Conservation (phyloP, 495 filamentous ascomycete species). For the Poronia punctata region DNA sequence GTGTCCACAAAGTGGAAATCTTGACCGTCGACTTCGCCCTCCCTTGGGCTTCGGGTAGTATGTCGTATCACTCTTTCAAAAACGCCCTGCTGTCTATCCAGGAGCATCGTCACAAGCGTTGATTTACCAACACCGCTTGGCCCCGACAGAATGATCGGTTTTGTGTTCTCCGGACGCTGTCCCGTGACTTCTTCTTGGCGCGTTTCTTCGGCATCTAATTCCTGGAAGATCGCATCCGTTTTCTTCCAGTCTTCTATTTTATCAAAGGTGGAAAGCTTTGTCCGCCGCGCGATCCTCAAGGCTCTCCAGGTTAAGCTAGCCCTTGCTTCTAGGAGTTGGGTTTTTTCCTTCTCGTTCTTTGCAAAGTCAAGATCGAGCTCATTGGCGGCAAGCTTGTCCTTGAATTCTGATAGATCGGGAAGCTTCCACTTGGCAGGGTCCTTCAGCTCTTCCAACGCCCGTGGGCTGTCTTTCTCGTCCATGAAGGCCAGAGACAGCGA, state of each 20-base stretch:
- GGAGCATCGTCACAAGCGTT: constrained; percentile 29
- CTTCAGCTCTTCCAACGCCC: constrained; percentile 44
- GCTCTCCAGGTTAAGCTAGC: constrained; percentile 85
- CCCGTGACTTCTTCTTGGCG: constrained; percentile 18
- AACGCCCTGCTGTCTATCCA: constrained; percentile 35
- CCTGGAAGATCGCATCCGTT: constrained; percentile 45
- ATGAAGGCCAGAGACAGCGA: constrained; percentile 72
- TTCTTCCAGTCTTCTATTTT: constrained; percentile 78
- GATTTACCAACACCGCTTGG: constrained; percentile 31
- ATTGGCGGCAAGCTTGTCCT: constrained; percentile 56
- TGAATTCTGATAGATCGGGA: constrained; percentile 40
- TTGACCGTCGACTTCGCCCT: constrained; percentile 39
- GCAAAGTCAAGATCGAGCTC: constrained; percentile 82
- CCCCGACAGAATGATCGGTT: constrained; percentile 42
- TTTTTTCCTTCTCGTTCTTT: constrained; percentile 60
- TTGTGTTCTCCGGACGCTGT: constrained; percentile 34
- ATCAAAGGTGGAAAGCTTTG: constrained; percentile 69
- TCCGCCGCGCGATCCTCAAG: constrained; percentile 67
- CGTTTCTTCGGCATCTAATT: constrained; percentile 22
- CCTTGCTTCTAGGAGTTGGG: constrained; percentile 57
- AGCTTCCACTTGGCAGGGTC: constrained; percentile 36
- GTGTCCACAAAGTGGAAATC: constrained; percentile 43
- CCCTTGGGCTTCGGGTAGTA: constrained; percentile 34
- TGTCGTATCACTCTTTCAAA: constrained; percentile 37
- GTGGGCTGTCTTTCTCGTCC: constrained; percentile 47